Evolutionary conservation across 768 basidiomycete species (phyloP).

Genomic region (Agrocybe praecox): DNA sequence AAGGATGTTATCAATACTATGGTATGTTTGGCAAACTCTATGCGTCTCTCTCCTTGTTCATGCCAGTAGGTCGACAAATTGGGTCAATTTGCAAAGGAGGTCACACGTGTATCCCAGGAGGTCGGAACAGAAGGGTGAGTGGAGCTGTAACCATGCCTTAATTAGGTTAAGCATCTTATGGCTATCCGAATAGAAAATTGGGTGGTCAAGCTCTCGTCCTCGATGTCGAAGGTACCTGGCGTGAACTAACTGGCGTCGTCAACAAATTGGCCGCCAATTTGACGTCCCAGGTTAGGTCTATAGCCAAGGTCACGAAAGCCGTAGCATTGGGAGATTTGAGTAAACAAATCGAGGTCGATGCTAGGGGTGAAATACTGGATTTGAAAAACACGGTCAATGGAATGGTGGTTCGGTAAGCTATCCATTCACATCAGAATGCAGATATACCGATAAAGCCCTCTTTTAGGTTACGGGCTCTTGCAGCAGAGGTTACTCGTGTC

Average conservation of each 20-base stretch:
- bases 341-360: conserved; percentile 91
- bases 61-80: conserved; percentile 49
- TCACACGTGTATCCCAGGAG: conserved; percentile 82
- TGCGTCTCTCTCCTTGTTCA: not conserved
- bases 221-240: conserved; percentile 92
- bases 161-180: not conserved
- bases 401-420: conserved; percentile 50
- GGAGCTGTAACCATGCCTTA: not conserved
- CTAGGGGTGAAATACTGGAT: conserved; percentile 87
- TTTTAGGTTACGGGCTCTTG: conserved; percentile 57
- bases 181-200: conserved; percentile 58
- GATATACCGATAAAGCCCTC: not conserved
- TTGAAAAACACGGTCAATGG: conserved; percentile 68
- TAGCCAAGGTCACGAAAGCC: conserved; percentile 91
- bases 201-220: conserved; percentile 86
- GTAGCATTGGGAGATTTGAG: conserved; percentile 89
- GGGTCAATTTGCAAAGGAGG: conserved; percentile 89
- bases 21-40: conserved; percentile 22
- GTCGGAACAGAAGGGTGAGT: conserved; percentile 79
- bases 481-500: conserved; percentile 83
- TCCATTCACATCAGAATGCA: not conserved
- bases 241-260: conserved; percentile 80
- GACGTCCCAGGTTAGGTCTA: conserved; percentile 85
- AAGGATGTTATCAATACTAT: conserved; percentile 79
- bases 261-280: conserved; percentile 82